phyloP scores from a whole-genome alignment of 768 basidiomycete genomes.

The Macrolepiota fuliginosa region DNA sequence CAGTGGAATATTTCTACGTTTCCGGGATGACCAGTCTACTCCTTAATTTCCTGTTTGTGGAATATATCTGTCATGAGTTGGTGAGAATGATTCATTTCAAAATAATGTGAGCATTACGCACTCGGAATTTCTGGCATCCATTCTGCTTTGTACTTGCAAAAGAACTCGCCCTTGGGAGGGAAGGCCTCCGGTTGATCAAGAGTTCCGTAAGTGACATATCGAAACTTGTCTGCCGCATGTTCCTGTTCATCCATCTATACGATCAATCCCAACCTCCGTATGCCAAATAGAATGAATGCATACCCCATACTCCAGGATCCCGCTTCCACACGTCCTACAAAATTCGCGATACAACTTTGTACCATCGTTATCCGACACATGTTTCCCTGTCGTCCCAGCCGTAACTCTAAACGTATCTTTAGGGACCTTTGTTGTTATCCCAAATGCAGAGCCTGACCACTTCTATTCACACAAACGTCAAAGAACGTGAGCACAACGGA shows the following conservation, averaged over 20 bases:
- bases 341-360: slow-evolving; percentile 18
- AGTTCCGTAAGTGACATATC: slow-evolving; percentile 16
- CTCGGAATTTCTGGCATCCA: slow-evolving; percentile 20
- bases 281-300: not conserved
- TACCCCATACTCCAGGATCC: slow-evolving; percentile 19
- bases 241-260: slow-evolving; percentile 10
- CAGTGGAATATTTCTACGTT: not conserved
- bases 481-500: not conserved
- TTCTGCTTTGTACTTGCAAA: slow-evolving; percentile 16
- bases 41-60: slow-evolving; percentile 18
- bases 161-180: slow-evolving; percentile 18
- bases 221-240: slow-evolving; percentile 15
- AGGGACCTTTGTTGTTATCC: slow-evolving; percentile 18
- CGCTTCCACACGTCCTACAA: slow-evolving; percentile 16
- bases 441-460: slow-evolving; percentile 20
- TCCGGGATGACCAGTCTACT: not conserved
- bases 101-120: slow-evolving; percentile 1
- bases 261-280: not conserved
- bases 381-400: slow-evolving; percentile 13
- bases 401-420: slow-evolving; percentile 12
- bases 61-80: slow-evolving; percentile 12
- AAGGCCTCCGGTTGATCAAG: slow-evolving; percentile 15
- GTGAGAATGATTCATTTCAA: not conserved
- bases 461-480: slow-evolving; percentile 3
- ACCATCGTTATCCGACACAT: slow-evolving; percentile 15